Base-by-base conservation (phyloP, 139 green algal species). In the Zygnema circumcarinatum region DNA sequence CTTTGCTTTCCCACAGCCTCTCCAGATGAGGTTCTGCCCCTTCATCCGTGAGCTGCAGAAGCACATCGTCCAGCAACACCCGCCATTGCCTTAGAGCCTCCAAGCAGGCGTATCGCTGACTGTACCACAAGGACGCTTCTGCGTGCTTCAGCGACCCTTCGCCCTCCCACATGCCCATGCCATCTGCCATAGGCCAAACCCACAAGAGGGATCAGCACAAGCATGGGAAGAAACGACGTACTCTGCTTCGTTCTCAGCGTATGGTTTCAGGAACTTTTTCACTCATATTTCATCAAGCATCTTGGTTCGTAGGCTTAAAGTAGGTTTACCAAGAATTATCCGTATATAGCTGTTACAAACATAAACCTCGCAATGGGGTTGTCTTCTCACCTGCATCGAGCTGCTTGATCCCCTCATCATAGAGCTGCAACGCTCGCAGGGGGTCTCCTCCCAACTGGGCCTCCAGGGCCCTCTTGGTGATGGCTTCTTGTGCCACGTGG, bases 31-130 rank as follows among this genome's bases (percentile, higher is more conserved):
- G 69, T 41, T 78, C 69, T 78, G 7, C 69, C 16, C 47, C 16
- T 16, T 62, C 47, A 7, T 62, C 47, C 47, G 47, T 62, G 47
- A 54, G 2, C 75, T 83, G 75, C 22, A 69, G 25, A 31, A 35
- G 32, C 7, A 84, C 11, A 32, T 86, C 52, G 36, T 90, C 85
- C 7, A 20, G 7, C 40, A 90, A n/a, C 21, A 81, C 75, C 1
- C 75, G 31, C 85, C 85, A 90, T 29, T 85, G 29, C 35, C 41
- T 69, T 21, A 90, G 53, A 1, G 40, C 1, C 53, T 90, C 54
- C 1, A 75, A 32, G 33, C 85, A 90, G 29, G 40, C 53, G 31
- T 76, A 53, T 2, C 42, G 74, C 38, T 90, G 75, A 40, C 38
- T 62, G 3, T 79, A 76, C 52, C 73, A 84, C 36, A 90, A 32